These are phyloP conservation scores for Linderniella brevidens DNA, from an alignment of 257 asterid genomes.

Conservation along the genomic window DNA sequence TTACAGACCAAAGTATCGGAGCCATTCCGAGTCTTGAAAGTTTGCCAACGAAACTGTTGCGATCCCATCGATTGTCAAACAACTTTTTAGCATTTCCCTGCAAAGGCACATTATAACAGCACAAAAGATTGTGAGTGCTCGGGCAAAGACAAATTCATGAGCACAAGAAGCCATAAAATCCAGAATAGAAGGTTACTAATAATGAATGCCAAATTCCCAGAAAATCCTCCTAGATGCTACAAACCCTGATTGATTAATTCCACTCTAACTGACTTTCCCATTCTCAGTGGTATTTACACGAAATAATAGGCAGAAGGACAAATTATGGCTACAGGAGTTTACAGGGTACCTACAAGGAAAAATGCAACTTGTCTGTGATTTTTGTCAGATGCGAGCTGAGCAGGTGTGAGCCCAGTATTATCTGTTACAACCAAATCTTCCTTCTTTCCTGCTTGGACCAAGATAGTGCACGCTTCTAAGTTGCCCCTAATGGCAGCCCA, in stretches of 20 bases:
- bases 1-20: slow-evolving; percentile 70
- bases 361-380: slow-evolving; percentile 95
- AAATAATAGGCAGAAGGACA: slow-evolving; percentile 1
- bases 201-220: no score
- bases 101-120: slow-evolving; percentile 17
- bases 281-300: no score
- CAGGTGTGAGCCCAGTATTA: slow-evolving; percentile 91
- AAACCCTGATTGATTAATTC: not conserved
- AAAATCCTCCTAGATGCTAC: no score
- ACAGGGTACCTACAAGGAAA: slow-evolving; percentile 83
- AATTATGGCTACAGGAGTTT: not conserved
- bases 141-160: no score
- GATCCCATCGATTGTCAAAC: slow-evolving; percentile 67
- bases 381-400: slow-evolving; percentile 91
- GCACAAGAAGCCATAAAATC: no score
- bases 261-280: not conserved
- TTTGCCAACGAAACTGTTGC: slow-evolving; percentile 53
- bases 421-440: slow-evolving; percentile 81
- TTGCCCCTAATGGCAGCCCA: slow-evolving; percentile 98
- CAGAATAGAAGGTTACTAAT: no score
- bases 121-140: slow-evolving; percentile 1
- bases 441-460: slow-evolving; percentile 95
- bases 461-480: slow-evolving; percentile 95
- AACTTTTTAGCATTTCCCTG: slow-evolving; percentile 91
- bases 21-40: slow-evolving; percentile 89